Evolutionary conservation across 1,284 basidiomycete genomes (phyloP), one percentile per base, ranked within the genome.

Genomic region (Golubevia sp.): DNA sequence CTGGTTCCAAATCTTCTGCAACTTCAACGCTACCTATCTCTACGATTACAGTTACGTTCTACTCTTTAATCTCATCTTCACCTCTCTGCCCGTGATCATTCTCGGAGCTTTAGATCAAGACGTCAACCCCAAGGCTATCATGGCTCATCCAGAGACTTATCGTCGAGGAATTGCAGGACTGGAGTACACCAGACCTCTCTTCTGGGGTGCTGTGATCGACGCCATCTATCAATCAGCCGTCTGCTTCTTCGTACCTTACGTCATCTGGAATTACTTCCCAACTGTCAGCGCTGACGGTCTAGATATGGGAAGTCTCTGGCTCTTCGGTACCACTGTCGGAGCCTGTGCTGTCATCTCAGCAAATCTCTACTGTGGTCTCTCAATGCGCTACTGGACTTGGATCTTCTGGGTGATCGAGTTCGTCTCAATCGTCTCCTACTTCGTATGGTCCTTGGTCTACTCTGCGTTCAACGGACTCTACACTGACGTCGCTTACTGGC

Each of bases 81-180:
- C 95, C 2, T 96, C 94, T 0, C 85, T 97, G 21, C 94, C 94
- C 23, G 93, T 97, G 71, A 92, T 93, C 64, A 88, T 91, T 59
- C 88, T 97, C 63, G 96, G 96, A 91, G 92, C 93, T 20, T 96
- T 97, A 79, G 95, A 98, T 85, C 95, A 98, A 86, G 95, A 98
- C 82, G 88, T 97, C 77, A 94, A 95, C 79, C 91, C 93, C 24
- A 89, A 90, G 82, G 94, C 92, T 0, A 91, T 93, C 0, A 86
- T 97, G 63, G 92, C 93, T 2, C 96, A 92, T 86, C 95, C 95
- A 4, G 92, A 95, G 77, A 89, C 97, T 8, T 99, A 99, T 84
- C 88, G 93, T 71, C 90, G 94, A 54, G 95, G 96, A 48, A 96
- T 97, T 73, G 88, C 90, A 25, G 94, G 95, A 34, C 86, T 95